phyloP scores from a whole-genome alignment of 2,329 filamentous ascomycete genomes.

The Microsporum ferrugineum region DNA sequence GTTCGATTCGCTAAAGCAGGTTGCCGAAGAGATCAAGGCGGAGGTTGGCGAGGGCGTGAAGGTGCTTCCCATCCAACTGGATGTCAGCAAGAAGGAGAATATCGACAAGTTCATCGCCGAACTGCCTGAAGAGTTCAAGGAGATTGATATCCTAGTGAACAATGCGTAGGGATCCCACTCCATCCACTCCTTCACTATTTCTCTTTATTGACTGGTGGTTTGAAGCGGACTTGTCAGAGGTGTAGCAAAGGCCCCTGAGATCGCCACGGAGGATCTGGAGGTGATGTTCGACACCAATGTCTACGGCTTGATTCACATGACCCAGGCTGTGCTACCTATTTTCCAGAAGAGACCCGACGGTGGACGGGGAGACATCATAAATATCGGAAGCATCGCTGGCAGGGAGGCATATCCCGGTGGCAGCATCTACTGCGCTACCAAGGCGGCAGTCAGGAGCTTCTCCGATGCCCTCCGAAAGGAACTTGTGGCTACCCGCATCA shows the following conservation, averaged over 20 bases:
- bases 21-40: conserved; percentile 63
- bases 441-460: conserved; percentile 77
- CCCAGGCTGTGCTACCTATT: conserved; percentile 74
- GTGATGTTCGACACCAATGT: conserved; percentile 91
- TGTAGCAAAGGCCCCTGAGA: conserved; percentile 72
- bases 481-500: conserved; percentile 65
- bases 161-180: conserved; percentile 59
- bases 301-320: conserved; percentile 90
- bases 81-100: conserved; percentile 70
- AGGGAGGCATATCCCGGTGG: conserved; percentile 76
- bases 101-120: conserved; percentile 59
- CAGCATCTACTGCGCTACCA: conserved; percentile 85
- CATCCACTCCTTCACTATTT: not conserved
- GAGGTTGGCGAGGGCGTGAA: conserved; percentile 72
- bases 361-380: conserved; percentile 86
- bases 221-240: conserved; percentile 75
- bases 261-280: conserved; percentile 68
- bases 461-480: conserved; percentile 74
- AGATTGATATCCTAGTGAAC: conserved; percentile 84
- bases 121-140: conserved; percentile 69
- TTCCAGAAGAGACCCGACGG: conserved; percentile 60
- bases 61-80: conserved; percentile 70
- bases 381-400: conserved; percentile 85
- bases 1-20: conserved; percentile 61
- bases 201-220: not conserved